phyloP scores from a whole-genome alignment of 352 stramenopile species.

The Globisporangium apiculatum region DNA sequence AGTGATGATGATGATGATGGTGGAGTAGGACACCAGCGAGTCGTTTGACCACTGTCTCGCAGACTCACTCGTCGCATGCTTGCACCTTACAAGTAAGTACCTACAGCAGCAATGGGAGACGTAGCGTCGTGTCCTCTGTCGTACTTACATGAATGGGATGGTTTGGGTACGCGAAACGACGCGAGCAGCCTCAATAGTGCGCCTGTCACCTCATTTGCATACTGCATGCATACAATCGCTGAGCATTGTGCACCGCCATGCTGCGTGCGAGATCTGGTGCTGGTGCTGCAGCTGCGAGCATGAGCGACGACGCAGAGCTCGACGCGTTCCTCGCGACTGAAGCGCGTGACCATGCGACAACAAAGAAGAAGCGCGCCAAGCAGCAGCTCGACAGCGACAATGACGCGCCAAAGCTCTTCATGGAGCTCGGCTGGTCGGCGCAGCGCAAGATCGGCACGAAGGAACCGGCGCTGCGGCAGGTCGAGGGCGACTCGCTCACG shows the following conservation, averaged over 20 bases:
- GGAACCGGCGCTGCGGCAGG: constrained; percentile 57
- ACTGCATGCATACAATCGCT: too few relatives aligned
- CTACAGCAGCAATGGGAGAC: too few relatives aligned
- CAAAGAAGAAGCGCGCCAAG: constrained; percentile 8
- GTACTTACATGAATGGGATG: too few relatives aligned
- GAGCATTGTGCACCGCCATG: background rate
- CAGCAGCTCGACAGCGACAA: constrained; percentile 13
- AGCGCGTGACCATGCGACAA: constrained; percentile 12
- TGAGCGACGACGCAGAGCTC: constrained; percentile 23
- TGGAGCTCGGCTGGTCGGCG: constrained; percentile 61
- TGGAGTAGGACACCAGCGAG: too few relatives aligned
- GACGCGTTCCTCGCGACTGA: constrained; percentile 51
- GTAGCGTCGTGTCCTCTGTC: too few relatives aligned
- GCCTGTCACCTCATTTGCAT: too few relatives aligned
- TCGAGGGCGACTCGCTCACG: constrained; percentile 63
- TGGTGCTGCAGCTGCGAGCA: constrained; percentile 1
- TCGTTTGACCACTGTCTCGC: too few relatives aligned
- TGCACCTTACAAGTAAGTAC: too few relatives aligned
- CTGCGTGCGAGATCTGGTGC: background rate
- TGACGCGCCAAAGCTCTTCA: constrained; percentile 58
- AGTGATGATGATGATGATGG: too few relatives aligned
- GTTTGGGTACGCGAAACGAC: too few relatives aligned
- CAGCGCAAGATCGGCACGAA: constrained; percentile 52
- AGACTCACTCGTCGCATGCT: too few relatives aligned
- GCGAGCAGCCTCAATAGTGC: too few relatives aligned